Conservation (phyloP, 371 early-diverging fungal genomes). For the Mortierella sp. region DNA sequence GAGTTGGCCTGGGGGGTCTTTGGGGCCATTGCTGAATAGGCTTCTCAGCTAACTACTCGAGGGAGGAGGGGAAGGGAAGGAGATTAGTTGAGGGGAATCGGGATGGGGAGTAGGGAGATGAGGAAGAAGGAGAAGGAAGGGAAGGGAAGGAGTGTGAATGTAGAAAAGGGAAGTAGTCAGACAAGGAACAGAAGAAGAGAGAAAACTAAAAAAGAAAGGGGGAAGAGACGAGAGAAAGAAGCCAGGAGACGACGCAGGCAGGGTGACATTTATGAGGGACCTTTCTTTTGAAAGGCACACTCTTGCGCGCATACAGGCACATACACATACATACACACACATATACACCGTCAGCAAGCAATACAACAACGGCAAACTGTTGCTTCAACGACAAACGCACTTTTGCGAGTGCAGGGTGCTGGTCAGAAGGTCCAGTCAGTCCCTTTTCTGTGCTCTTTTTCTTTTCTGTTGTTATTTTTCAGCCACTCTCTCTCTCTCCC, state of each 20-base stretch:
- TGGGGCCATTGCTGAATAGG: slow-evolving; percentile 51
- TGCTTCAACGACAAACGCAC: neutral
- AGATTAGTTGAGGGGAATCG: neutral
- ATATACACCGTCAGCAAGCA: neutral
- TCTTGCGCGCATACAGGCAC: neutral
- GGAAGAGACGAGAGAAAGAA: slow-evolving; percentile 3
- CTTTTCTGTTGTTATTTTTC: neutral
- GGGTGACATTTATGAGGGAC: neutral
- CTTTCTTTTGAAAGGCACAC: neutral
- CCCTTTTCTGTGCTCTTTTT: neutral
- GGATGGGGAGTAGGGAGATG: neutral
- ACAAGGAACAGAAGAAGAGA: neutral
- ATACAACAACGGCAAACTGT: neutral
- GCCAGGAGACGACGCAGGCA: neutral
- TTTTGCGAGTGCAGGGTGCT: neutral
- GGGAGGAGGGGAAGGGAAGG: neutral
- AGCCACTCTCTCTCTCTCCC: neutral
- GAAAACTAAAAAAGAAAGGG: slow-evolving; percentile 2
- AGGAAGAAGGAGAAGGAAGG: neutral
- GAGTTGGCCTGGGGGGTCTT: slow-evolving; percentile 55
- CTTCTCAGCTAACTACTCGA: slow-evolving; percentile 16
- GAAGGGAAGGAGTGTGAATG: neutral
- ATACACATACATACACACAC: neutral
- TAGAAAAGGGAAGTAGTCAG: neutral
- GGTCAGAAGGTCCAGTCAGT: neutral